Base-by-base conservation (phyloP, 805 yeast genomes). In the Cyberlindnera bimundalis region DNA sequence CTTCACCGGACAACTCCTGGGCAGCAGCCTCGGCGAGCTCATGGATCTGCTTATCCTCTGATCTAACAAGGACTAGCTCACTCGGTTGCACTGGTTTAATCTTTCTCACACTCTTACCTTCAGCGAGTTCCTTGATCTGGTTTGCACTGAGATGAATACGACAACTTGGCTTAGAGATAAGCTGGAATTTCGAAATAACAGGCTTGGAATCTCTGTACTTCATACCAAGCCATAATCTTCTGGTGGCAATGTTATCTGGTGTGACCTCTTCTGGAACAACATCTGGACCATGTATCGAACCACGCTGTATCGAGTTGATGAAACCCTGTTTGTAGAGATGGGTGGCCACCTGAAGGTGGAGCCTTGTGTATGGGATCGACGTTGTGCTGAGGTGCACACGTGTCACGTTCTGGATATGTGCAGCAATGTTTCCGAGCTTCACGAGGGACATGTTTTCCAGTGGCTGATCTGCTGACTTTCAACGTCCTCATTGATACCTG, bases 251-350 rank as follows among this genome's bases (percentile, higher is more conserved):
- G 58, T 91, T 90, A 59, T 86, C 96, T 25, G 84, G 89, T 0
- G 98, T 89, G 17, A 79, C 84, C 31, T 83, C 89, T 4, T 78
- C 79, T 1, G 90, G 83, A 2, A 67, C 68, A 33, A 67, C 59
- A 61, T 93, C 98, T 12, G 99, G 98, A 1, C 96, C 96, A 9
- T 74, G 60, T 2, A 77, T 68, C 8, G 91, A 84, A 3, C 99
- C 99, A 56, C 86, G 77, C 56, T 86, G 95, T 38, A 93, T 74
- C 2, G 89, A 76, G 1, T 89, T 76, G 32, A 93, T 68, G 60
- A 91, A 88, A 0, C 99, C 99, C 64, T 90, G 95, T 49, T 83
- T 84, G 67, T 91, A 87, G 28, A 93, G 74, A 26, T 89, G 91
- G 39, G 85, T 68, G 12, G 95, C 87, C 35, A 93, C 74, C 55